These are phyloP conservation scores for Macrocybe sp. DNA, from an alignment of 1,284 basidiomycete species.

Conservation along the genomic window DNA sequence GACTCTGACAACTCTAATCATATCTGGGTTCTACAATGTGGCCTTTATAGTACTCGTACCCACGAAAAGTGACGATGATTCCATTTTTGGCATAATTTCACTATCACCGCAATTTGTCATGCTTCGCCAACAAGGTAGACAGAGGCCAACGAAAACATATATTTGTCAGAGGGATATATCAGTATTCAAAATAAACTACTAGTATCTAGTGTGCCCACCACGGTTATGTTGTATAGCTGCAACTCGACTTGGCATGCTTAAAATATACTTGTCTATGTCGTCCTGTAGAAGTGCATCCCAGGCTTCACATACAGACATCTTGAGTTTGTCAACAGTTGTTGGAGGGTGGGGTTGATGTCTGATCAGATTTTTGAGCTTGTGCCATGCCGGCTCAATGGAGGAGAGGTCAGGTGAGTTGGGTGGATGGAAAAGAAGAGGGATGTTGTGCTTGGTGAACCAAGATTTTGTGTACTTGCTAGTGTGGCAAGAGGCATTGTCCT, in stretches of 20 bases:
- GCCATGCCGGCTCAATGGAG: slow-evolving; percentile 20
- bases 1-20: too few species aligned
- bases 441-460: slow-evolving; percentile 21
- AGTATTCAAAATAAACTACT: too few species aligned
- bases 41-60: slow-evolving; percentile 5
- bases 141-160: too few species aligned
- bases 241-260: slow-evolving; percentile 18
- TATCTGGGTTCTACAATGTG: too few species aligned
- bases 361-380: slow-evolving; percentile 18
- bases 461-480: slow-evolving; percentile 16
- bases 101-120: too few species aligned
- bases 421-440: slow-evolving; percentile 11
- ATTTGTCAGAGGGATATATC: too few species aligned
- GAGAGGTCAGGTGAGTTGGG: slow-evolving; percentile 16
- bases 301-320: slow-evolving; percentile 11
- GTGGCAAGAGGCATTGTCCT: slow-evolving; percentile 27
- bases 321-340: slow-evolving; percentile 14
- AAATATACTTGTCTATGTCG: slow-evolving; percentile 17
- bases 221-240: slow-evolving; percentile 2
- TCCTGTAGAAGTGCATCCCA: slow-evolving; percentile 17
- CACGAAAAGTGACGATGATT: too few species aligned
- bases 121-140: too few species aligned
- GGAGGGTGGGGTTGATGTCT: slow-evolving; percentile 6
- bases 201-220: too few species aligned
- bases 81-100: too few species aligned